phyloP scores from a whole-genome alignment of 2,329 filamentous ascomycete species.

The Cladosporium halotolerans region DNA sequence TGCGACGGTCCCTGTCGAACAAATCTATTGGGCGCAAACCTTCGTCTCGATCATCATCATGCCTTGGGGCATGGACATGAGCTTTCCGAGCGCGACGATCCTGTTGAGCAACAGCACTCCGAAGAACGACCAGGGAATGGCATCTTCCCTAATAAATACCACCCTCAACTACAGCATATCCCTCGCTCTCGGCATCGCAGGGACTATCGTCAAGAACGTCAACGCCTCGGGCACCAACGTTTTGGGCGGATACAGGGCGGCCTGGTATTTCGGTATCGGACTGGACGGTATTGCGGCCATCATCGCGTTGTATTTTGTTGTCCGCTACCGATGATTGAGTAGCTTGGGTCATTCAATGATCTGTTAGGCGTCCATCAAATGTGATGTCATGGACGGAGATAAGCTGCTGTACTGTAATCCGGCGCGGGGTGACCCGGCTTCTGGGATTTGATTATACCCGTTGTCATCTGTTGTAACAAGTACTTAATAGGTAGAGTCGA shows the following conservation, averaged over 20 bases:
- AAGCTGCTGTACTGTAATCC: too few species aligned
- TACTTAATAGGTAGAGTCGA: too few species aligned
- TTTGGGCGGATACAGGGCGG: conserved; percentile 35
- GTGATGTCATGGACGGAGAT: too few species aligned
- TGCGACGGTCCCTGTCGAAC: conserved; percentile 44
- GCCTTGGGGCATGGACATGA: conserved; percentile 58
- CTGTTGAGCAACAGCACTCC: conserved; percentile 50
- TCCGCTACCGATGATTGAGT: neutral
- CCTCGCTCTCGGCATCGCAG: conserved; percentile 59
- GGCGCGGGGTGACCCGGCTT: too few species aligned
- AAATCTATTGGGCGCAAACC: conserved; percentile 59
- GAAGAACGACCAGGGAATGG: conserved; percentile 46
- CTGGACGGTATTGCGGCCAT: conserved; percentile 12
- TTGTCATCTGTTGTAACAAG: too few species aligned
- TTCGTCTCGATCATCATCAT: conserved; percentile 52
- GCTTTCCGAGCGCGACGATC: conserved; percentile 56
- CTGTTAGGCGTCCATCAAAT: too few species aligned
- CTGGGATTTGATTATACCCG: too few species aligned
- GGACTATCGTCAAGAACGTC: conserved; percentile 52
- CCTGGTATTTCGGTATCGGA: conserved; percentile 36
- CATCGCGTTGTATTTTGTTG: conserved; percentile 3
- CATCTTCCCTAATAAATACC: conserved; percentile 54
- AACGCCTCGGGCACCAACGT: conserved; percentile 31
- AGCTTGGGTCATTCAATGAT: too few species aligned
- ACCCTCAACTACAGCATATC: conserved; percentile 65